phyloP scores from a whole-genome alignment of 257 asterid species.

The Solanum gracilifrons region DNA sequence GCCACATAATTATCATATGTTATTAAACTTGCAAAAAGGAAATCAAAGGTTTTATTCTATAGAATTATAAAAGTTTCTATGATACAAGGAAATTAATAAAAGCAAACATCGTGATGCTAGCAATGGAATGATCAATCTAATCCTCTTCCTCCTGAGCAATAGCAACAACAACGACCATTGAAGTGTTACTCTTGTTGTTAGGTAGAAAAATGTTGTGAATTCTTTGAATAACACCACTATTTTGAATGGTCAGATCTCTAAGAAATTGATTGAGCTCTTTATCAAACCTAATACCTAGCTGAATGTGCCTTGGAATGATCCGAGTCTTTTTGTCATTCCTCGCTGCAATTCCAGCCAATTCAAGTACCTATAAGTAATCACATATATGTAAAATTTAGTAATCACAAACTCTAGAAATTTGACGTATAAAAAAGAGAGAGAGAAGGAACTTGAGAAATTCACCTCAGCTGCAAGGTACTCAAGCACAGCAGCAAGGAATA shows the following conservation, averaged over 20 bases:
- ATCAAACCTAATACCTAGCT: not conserved
- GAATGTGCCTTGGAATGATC: not conserved
- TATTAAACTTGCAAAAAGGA: too few species aligned
- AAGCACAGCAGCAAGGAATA: not conserved
- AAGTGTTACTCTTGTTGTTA: not conserved
- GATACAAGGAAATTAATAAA: too few species aligned
- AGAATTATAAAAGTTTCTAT: too few species aligned
- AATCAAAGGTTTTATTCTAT: too few species aligned
- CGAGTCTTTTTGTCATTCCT: too few species aligned
- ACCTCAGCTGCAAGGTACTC: slow-evolving; percentile 6
- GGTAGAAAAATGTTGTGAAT: not conserved
- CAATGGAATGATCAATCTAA: not conserved
- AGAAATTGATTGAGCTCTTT: not conserved
- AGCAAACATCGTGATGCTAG: too few species aligned
- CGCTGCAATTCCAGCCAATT: not conserved
- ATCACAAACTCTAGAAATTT: not conserved
- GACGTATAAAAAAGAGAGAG: not conserved
- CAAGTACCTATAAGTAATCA: slow-evolving; percentile 37
- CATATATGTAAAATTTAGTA: not conserved
- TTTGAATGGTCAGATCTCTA: not conserved
- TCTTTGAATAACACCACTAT: not conserved
- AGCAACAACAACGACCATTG: not conserved
- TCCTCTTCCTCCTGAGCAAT: not conserved
- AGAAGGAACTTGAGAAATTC: not conserved
- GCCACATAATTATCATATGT: too few species aligned